Evolutionary conservation across 2,329 filamentous ascomycete species (phyloP).

Genomic region (Aspergillus phoenicis): DNA sequence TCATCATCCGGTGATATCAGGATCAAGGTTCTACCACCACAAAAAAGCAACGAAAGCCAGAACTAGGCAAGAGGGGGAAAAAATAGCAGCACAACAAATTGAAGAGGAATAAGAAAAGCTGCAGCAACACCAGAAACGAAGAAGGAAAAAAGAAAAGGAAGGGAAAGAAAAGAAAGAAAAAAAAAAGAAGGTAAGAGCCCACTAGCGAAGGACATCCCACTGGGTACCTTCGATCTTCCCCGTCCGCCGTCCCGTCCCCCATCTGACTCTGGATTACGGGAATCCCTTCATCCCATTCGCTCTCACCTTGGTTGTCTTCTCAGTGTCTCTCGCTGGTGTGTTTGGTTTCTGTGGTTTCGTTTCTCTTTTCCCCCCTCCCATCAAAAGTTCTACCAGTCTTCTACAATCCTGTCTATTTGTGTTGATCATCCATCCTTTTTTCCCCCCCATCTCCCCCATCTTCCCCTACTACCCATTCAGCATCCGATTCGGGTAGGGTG

Average conservation of each 20-base stretch:
- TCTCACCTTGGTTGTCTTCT: conserved; percentile 3
- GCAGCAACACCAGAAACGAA: background rate
- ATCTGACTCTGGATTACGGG: conserved; percentile 18
- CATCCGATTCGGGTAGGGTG: background rate
- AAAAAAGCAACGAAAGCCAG: conserved; percentile 2
- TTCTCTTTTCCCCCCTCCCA: conserved; percentile 3
- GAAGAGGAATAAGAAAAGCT: background rate
- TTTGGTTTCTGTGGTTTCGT: conserved; percentile 4
- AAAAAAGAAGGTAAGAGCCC: conserved; percentile 11
- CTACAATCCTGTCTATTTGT: background rate
- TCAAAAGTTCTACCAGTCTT: no score
- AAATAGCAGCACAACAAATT: background rate
- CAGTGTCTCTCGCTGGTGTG: conserved; percentile 6
- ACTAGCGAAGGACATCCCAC: conserved; percentile 15
- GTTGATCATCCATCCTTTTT: background rate
- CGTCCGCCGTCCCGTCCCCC: conserved; percentile 23
- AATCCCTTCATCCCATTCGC: conserved; percentile 20
- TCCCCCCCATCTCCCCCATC: no score
- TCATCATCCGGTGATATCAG: conserved; percentile 1
- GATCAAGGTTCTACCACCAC: background rate
- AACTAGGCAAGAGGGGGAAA: background rate
- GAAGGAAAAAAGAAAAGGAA: conserved; percentile 2
- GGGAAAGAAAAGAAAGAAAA: background rate
- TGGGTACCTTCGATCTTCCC: conserved; percentile 18
- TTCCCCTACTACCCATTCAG: background rate